Evolutionary conservation across 2,329 filamentous ascomycete species (phyloP).

Genomic region (Colletotrichum falcatum): DNA sequence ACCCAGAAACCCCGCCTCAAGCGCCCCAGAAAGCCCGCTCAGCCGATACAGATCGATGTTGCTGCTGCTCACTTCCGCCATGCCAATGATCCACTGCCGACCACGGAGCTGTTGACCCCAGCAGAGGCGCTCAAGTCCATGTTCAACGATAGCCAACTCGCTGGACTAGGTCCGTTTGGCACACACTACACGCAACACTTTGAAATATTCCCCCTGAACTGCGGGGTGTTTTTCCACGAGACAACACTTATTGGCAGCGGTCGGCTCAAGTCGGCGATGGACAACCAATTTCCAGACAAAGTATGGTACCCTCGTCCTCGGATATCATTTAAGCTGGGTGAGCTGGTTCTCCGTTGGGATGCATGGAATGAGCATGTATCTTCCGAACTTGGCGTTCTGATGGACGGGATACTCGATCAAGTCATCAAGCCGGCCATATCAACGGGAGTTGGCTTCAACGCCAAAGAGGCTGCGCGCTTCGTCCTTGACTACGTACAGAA

Average conservation of each 20-base stretch:
- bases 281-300: constrained; percentile 46
- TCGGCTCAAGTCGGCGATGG: constrained; percentile 55
- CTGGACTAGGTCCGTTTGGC: constrained; percentile 69
- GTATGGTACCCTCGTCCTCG: constrained; percentile 49
- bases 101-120: constrained; percentile 30
- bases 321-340: constrained; percentile 60
- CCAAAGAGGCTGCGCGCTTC: constrained; percentile 52
- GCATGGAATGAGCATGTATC: constrained; percentile 69
- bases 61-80: constrained; percentile 65
- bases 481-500: constrained; percentile 61
- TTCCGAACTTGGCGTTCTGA: constrained; percentile 71
- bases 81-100: constrained; percentile 64
- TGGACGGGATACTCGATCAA: constrained; percentile 68
- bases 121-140: constrained; percentile 28
- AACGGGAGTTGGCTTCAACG: constrained; percentile 32
- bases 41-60: constrained; percentile 60
- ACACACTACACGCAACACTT: constrained; percentile 73
- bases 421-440: constrained; percentile 36
- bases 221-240: constrained; percentile 69
- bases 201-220: constrained; percentile 69
- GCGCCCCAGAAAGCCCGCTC: constrained; percentile 58
- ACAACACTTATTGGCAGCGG: constrained; percentile 70
- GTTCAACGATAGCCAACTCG: constrained; percentile 16
- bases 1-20: neutral
- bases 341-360: constrained; percentile 65